phyloP scores from a whole-genome alignment of 495 filamentous ascomycete genomes.

The Hypoxylon lienhwacheense region DNA sequence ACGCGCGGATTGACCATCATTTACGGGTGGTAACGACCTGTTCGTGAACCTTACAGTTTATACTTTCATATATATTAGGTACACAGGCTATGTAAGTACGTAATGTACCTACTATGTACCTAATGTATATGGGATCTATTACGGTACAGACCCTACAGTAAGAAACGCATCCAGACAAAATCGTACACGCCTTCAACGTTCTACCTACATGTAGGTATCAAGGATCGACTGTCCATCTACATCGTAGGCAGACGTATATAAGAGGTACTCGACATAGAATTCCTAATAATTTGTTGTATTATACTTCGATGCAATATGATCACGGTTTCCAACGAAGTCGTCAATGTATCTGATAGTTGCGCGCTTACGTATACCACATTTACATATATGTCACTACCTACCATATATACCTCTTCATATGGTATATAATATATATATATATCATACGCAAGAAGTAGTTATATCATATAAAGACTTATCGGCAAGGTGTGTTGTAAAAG shows the following conservation, averaged over 20 bases:
- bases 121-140: too few species aligned
- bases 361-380: constrained; percentile 26
- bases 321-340: constrained; percentile 20
- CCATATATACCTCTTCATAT: neutral
- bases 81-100: too few species aligned
- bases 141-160: too few species aligned
- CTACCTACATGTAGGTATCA: too few species aligned
- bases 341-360: constrained; percentile 15
- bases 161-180: constrained; percentile 7
- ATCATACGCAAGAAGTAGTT: neutral
- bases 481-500: constrained; percentile 18
- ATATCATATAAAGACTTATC: constrained; percentile 11
- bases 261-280: constrained; percentile 1
- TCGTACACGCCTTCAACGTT: constrained; percentile 1
- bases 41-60: too few species aligned
- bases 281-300: neutral
- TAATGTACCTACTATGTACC: too few species aligned
- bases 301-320: constrained; percentile 13
- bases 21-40: too few species aligned
- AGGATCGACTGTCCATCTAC: constrained; percentile 1
- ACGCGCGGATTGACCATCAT: too few species aligned
- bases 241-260: constrained; percentile 8
- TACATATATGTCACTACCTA: neutral
- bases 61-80: too few species aligned
- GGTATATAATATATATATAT: constrained; percentile 6